phyloP scores from a whole-genome alignment of 2,329 filamentous ascomycete genomes.

The Cladosporium sp. region DNA sequence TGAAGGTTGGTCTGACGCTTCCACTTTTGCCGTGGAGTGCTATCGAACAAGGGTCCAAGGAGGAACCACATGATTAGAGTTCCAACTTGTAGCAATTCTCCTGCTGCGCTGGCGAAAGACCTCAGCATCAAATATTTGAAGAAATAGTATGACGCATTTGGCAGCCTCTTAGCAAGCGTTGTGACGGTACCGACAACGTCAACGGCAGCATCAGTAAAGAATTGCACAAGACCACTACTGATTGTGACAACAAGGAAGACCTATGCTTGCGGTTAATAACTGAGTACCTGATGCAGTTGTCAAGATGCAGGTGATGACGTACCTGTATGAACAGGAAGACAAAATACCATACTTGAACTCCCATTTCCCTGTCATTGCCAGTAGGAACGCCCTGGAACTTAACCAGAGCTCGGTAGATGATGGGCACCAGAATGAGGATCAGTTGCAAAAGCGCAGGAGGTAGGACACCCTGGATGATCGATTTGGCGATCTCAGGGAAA shows the following conservation, averaged over 20 bases:
- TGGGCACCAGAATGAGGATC: slow-evolving; percentile 74
- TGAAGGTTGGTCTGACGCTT: slow-evolving; percentile 72
- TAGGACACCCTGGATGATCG: slow-evolving; percentile 77
- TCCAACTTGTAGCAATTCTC: slow-evolving; percentile 79
- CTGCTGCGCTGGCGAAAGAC: slow-evolving; percentile 83
- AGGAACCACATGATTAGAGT: slow-evolving; percentile 77
- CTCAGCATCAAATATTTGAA: slow-evolving; percentile 98
- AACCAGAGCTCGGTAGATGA: slow-evolving; percentile 71
- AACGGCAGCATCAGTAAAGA: slow-evolving; percentile 60
- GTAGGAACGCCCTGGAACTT: slow-evolving; percentile 76
- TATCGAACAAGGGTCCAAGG: slow-evolving; percentile 75
- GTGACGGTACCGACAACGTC: slow-evolving; percentile 65
- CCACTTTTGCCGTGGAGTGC: slow-evolving; percentile 79
- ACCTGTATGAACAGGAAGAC: slow-evolving; percentile 83
- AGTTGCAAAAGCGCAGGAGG: slow-evolving; percentile 73
- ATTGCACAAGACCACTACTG: slow-evolving; percentile 66
- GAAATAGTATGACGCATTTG: slow-evolving; percentile 90
- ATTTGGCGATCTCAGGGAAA: slow-evolving; percentile 58
- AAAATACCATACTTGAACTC: slow-evolving; percentile 92
- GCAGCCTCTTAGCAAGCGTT: slow-evolving; percentile 72
- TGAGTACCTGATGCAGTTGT: not conserved
- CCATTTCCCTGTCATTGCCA: slow-evolving; percentile 69
- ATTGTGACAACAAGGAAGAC: slow-evolving; percentile 90
- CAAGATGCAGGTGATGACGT: not conserved
- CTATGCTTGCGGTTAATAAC: slow-evolving; percentile 20